A percentile compares a stretch with the other conserved stretches of the same genome.
Conservation (phyloP, 352 stramenopile genomes). For the Globisporangium heterothallicum region DNA sequence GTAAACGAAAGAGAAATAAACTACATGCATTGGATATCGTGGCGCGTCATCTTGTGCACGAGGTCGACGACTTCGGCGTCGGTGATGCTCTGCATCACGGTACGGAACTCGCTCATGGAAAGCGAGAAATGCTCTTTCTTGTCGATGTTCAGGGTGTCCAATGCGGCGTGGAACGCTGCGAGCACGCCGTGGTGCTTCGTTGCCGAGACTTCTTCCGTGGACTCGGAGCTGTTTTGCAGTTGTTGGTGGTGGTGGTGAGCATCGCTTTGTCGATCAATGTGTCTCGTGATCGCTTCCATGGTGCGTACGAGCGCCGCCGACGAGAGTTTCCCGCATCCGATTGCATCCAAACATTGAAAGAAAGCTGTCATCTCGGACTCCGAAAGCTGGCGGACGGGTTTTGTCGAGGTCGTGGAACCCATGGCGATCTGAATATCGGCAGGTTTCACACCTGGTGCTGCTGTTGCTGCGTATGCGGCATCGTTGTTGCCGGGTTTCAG, state of each 20-base stretch:
- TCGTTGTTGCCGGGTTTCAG: not conserved
- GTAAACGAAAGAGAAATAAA: not conserved
- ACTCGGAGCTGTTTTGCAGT: conserved; percentile 2
- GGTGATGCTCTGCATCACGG: conserved; percentile 30
- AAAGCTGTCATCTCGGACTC: conserved; percentile 19
- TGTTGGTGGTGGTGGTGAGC: not conserved
- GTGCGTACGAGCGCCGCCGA: conserved; percentile 23
- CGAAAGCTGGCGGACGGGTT: not conserved
- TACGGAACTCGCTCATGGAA: conserved; percentile 25
- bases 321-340: conserved; percentile 49
- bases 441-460: not conserved
- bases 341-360: conserved; percentile 47
- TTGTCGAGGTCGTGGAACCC: not conserved
- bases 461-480: not conserved
- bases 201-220: too few species aligned
- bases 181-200: not conserved
- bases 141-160: conserved; percentile 10
- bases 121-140: conserved; percentile 12
- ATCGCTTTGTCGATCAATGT: conserved; percentile 23
- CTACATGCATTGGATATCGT: conserved; percentile 62
- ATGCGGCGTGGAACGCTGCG: conserved; percentile 18
- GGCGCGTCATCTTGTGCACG: conserved; percentile 40
- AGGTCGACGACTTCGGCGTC: conserved; percentile 35
- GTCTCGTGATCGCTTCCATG: conserved; percentile 37
- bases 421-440: not conserved